These are phyloP conservation scores for Nymphaea thermarum DNA, from an alignment of 164 flowering plant species.

Conservation along the genomic window DNA sequence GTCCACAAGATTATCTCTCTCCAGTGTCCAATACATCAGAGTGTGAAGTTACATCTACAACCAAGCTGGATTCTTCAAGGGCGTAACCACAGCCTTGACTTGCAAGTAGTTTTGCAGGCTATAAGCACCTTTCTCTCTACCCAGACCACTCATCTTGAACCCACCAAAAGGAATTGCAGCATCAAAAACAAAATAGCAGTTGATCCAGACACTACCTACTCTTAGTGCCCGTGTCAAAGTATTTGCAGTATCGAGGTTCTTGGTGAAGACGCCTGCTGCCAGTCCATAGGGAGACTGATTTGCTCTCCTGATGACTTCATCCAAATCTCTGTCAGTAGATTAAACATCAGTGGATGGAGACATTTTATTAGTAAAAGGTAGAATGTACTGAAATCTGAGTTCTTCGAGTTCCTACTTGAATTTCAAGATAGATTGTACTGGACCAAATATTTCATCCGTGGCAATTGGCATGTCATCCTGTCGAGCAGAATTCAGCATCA, in stretches of 20 bases:
- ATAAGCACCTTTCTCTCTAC: slow-evolving; percentile 82
- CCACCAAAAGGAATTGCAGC: slow-evolving; percentile 97
- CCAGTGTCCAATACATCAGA: too few relatives aligned
- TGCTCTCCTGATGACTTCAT: slow-evolving; percentile 67
- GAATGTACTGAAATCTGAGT: background rate
- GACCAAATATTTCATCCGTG: slow-evolving; percentile 86
- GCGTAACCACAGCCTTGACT: slow-evolving; percentile 84
- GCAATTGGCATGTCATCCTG: slow-evolving; percentile 86
- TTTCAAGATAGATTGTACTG: slow-evolving; percentile 80
- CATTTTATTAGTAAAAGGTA: too few relatives aligned
- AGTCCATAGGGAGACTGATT: slow-evolving; percentile 63
- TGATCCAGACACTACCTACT: slow-evolving; percentile 83
- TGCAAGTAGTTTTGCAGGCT: slow-evolving; percentile 74
- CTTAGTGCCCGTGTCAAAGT: slow-evolving; percentile 53
- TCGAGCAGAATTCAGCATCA: slow-evolving; percentile 3
- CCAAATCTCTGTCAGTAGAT: slow-evolving; percentile 35
- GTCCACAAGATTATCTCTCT: too few relatives aligned
- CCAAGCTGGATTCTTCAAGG: slow-evolving; percentile 75
- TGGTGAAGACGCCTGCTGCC: slow-evolving; percentile 85
- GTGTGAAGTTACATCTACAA: slow-evolving; percentile 15
- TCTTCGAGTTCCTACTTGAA: slow-evolving; percentile 51
- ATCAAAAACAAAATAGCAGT: slow-evolving; percentile 78
- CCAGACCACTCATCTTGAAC: slow-evolving; percentile 83
- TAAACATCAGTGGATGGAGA: background rate
- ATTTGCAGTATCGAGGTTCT: slow-evolving; percentile 64